Evolutionary conservation across 352 stramenopile species (phyloP), one percentile per base, ranked within the genome.

Genomic region (Phytophthora palmivora): DNA sequence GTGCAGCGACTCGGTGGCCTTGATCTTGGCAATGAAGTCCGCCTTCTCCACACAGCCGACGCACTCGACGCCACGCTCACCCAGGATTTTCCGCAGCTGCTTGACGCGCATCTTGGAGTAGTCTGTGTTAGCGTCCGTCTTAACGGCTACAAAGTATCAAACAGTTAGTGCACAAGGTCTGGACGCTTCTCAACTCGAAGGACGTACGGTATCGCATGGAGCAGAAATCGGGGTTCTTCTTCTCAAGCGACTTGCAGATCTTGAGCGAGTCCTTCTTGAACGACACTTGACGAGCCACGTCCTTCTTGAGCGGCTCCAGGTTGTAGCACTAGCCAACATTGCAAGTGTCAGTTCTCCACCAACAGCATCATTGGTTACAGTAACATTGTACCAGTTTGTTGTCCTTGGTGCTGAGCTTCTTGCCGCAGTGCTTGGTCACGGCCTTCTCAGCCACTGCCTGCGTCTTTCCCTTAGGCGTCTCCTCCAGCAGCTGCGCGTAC

Each of bases 101-200:
- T 97, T 98, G 30, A 98, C 94, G 57, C 93, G 91, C 69, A 98
- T 72, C 78, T 97, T 98, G 33, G 78, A 89, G 84, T 98, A 98
- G 65, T 98, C 92, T 68, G 94, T 98, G 76, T 92, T 94, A 56
- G 89, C 88, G 45, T 98, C 92, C 48, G 96, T 92, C 80, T 98
- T 98, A 56, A 98, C 84, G 36, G 94, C 93, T 96, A 49, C 16
- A 62, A 14, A 55, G 10, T 7, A 62, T 30, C 33, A 54, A 28
- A 6, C 24, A 28, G 24, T 28, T 28, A 28, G 24, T 28, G 24
- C 24, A 28, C n/a, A n/a, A n/a, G n/a, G n/a, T 6, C 24, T 28
- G 24, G 3, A 6, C 24, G 24, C 24, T 6, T 28, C 3, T 28
- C 6, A 6, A 3, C 24, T 28, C 24, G 3, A 28, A 28, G 24